Conservation (phyloP, 345 rosid species). For the Stellera chamaejasme region DNA sequence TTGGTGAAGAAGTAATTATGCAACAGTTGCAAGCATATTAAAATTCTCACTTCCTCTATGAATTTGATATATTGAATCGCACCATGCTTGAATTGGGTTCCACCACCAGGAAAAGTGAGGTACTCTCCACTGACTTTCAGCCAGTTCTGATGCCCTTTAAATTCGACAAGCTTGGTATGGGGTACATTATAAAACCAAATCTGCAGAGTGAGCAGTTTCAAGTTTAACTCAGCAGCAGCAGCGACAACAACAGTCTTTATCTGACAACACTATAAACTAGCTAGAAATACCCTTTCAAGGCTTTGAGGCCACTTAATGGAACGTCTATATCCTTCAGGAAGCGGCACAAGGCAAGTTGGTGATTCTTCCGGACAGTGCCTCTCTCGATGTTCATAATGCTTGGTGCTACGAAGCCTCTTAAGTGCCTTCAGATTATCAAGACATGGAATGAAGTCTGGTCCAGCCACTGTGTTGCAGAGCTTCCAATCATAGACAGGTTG, state of each 20-base stretch:
- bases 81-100: constrained; percentile 93
- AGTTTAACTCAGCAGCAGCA: constrained; percentile 5
- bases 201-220: constrained; percentile 28
- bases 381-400: constrained; percentile 96
- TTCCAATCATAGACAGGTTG: constrained; percentile 55
- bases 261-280: background rate
- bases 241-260: background rate
- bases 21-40: background rate
- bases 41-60: constrained; percentile 64
- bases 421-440: constrained; percentile 90
- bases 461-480: constrained; percentile 81
- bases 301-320: constrained; percentile 91
- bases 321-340: constrained; percentile 77
- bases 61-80: constrained; percentile 94
- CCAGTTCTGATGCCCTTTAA: constrained; percentile 98
- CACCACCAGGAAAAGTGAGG: constrained; percentile 97
- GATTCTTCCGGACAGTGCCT: constrained; percentile 90
- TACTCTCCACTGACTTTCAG: constrained; percentile 88
- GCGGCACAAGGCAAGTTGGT: constrained; percentile 83
- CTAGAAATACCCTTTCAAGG: constrained; percentile 70
- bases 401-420: constrained; percentile 56
- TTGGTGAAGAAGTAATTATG: no score
- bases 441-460: constrained; percentile 91
- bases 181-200: constrained; percentile 94
- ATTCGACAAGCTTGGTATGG: constrained; percentile 79